Conservation (phyloP, 257 asterid species). For the Solanum gandarillasii region DNA sequence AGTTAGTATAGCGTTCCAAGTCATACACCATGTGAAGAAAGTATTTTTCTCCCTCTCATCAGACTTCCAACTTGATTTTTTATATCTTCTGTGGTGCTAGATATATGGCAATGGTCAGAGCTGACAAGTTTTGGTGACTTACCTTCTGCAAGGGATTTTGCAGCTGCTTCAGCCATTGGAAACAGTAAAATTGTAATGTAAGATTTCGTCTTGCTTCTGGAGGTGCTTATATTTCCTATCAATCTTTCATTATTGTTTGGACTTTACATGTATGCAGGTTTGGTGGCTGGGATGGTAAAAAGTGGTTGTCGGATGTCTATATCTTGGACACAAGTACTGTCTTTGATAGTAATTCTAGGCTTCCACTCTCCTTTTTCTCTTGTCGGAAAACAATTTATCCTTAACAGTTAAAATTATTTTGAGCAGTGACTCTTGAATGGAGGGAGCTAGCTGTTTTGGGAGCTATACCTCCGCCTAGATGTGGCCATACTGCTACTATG, state of each 20-base stretch:
- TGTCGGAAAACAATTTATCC: background rate
- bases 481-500: slow-evolving; percentile 98
- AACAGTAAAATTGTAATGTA: slow-evolving; percentile 88
- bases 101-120: slow-evolving; percentile 99
- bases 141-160: slow-evolving; percentile 94
- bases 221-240: slow-evolving; percentile 7
- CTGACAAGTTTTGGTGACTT: slow-evolving; percentile 95
- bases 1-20: background rate
- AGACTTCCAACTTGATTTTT: background rate
- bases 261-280: slow-evolving; percentile 44
- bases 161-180: slow-evolving; percentile 93
- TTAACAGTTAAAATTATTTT: background rate
- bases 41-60: background rate
- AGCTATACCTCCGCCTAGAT: slow-evolving; percentile 86
- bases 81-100: slow-evolving; percentile 14
- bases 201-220: slow-evolving; percentile 6
- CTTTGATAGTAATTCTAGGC: background rate
- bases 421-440: slow-evolving; percentile 96
- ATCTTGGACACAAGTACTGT: slow-evolving; percentile 78
- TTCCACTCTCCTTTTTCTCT: background rate
- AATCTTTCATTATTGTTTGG: slow-evolving; percentile 5
- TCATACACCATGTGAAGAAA: background rate
- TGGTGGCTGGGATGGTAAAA: slow-evolving; percentile 99
- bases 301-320: slow-evolving; percentile 94
- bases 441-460: slow-evolving; percentile 75